These are phyloP conservation scores for Erysimum cheiri DNA, from an alignment of 441 rosid species.

Conservation along the genomic window DNA sequence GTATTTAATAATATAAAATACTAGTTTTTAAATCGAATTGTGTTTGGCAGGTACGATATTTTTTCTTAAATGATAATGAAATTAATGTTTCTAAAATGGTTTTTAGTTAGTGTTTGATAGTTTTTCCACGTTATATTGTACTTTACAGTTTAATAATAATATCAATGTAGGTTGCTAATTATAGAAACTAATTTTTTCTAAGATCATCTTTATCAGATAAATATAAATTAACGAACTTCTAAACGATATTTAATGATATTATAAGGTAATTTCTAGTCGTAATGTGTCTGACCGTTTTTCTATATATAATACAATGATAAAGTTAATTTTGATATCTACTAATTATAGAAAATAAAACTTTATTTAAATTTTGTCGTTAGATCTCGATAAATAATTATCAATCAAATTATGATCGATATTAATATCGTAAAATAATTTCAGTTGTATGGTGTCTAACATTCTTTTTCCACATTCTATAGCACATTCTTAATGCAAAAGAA, in stretches of 20 bases:
- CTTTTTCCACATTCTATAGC: no score
- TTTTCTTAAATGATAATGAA: no score
- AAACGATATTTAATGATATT: no score
- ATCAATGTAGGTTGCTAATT: background rate
- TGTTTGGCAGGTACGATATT: background rate
- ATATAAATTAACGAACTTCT: no score
- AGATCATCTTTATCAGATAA: background rate
- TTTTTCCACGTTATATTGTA: background rate
- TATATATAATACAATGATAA: background rate
- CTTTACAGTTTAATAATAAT: background rate
- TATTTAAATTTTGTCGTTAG: no score
- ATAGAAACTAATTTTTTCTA: no score
- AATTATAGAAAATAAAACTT: background rate
- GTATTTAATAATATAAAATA: slow-evolving; percentile 1
- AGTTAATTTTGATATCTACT: background rate
- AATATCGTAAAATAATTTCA: no score
- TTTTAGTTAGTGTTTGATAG: background rate
- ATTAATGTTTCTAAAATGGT: background rate
- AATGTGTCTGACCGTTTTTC: background rate
- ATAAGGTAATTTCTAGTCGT: background rate
- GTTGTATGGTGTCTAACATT: no score
- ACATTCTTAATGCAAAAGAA: background rate
- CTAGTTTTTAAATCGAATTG: background rate
- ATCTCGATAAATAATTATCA: no score
- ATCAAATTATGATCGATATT: no score